phyloP scores from a whole-genome alignment of 1,284 basidiomycete genomes.

The Marasmius sp. region DNA sequence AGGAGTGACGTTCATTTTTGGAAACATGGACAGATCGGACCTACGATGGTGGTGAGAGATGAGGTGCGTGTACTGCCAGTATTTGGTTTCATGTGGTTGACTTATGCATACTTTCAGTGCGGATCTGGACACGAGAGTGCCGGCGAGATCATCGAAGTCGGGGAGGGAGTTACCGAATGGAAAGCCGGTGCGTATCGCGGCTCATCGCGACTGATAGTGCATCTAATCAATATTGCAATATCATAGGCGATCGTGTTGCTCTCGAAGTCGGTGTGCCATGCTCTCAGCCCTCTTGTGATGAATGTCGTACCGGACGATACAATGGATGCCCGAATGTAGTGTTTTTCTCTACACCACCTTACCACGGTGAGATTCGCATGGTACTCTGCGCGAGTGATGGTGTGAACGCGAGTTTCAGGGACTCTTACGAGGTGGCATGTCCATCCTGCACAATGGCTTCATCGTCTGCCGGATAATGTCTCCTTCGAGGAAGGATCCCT shows the following conservation, averaged over 20 bases:
- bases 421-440: constrained; percentile 61
- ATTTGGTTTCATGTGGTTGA: neutral
- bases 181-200: constrained; percentile 40
- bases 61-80: constrained; percentile 36
- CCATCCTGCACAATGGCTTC: constrained; percentile 65
- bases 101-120: constrained; percentile 36
- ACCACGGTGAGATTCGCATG: constrained; percentile 42
- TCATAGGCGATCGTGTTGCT: constrained; percentile 58
- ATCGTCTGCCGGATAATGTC: constrained; percentile 55
- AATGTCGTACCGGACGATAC: constrained; percentile 58
- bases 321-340: constrained; percentile 63
- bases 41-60: constrained; percentile 66
- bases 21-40: constrained; percentile 63
- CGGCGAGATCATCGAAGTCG: constrained; percentile 59
- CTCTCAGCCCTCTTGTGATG: constrained; percentile 55
- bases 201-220: neutral
- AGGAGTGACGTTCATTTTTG: constrained; percentile 68
- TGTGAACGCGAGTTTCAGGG: constrained; percentile 31
- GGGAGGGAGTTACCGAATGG: constrained; percentile 62
- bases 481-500: constrained; percentile 65
- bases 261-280: constrained; percentile 67
- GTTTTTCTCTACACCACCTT: constrained; percentile 68
- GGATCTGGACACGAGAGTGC: constrained; percentile 68
- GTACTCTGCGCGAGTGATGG: neutral
- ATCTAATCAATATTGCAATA: constrained; percentile 10